Conservation (phyloP, 2,329 filamentous ascomycete species). For the Colletotrichum sp. region DNA sequence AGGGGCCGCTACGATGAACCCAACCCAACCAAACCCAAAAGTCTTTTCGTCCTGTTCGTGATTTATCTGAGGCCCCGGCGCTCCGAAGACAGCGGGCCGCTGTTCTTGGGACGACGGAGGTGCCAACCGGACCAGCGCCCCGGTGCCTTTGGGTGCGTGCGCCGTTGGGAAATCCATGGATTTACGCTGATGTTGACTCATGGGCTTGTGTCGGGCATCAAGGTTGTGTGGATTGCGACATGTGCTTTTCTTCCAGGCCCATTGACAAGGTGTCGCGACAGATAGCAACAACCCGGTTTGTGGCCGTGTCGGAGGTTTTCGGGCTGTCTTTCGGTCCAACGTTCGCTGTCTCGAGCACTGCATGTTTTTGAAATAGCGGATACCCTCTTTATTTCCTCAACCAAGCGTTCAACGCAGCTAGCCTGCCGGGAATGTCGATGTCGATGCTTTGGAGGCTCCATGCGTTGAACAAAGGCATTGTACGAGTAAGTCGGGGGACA, state of each 20-base stretch:
- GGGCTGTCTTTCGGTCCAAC: background rate
- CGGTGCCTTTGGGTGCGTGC: background rate
- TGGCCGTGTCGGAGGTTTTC: background rate
- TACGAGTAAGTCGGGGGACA: background rate
- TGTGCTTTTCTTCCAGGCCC: background rate
- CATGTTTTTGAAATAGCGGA: background rate
- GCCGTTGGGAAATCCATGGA: background rate
- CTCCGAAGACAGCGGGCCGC: background rate
- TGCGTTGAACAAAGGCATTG: background rate
- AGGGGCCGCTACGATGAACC: background rate
- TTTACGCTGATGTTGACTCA: background rate
- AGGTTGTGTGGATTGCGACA: background rate
- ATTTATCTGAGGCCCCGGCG: background rate
- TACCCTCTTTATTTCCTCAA: background rate
- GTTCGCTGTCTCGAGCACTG: background rate
- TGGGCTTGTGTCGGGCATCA: background rate
- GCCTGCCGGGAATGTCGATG: background rate
- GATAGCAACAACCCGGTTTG: background rate
- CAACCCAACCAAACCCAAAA: background rate
- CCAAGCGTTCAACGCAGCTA: background rate
- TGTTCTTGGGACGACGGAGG: background rate
- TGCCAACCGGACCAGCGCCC: background rate
- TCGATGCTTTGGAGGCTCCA: background rate
- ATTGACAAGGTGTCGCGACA: background rate
- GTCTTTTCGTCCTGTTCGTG: background rate